Evolutionary conservation across 495 filamentous ascomycete genomes (phyloP).

Genomic region (Penicillium mononematosum): DNA sequence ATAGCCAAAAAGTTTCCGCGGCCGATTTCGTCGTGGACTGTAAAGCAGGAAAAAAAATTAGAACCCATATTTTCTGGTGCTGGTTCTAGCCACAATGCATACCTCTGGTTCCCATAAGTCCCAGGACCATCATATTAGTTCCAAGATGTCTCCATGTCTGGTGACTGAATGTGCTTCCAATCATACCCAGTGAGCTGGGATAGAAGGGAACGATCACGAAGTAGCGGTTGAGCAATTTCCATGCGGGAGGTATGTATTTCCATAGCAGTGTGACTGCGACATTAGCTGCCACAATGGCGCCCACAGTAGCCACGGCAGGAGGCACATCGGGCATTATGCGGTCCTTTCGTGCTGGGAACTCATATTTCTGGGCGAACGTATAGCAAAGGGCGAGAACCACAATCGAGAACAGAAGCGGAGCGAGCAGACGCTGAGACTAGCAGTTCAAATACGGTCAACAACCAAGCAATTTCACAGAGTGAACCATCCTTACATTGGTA

Average conservation of each 20-base stretch:
- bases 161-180: slow-evolving; percentile 80
- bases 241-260: slow-evolving; percentile 63
- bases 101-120: slow-evolving; percentile 57
- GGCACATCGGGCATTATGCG: slow-evolving; percentile 73
- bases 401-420: slow-evolving; percentile 58
- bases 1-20: slow-evolving; percentile 79
- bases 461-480: neutral
- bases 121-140: slow-evolving; percentile 67
- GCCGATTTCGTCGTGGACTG: slow-evolving; percentile 83
- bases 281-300: slow-evolving; percentile 65
- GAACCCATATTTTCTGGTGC: neutral
- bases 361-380: slow-evolving; percentile 60
- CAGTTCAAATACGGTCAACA: slow-evolving; percentile 8
- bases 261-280: slow-evolving; percentile 60
- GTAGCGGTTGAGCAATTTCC: slow-evolving; percentile 73
- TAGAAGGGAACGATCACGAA: slow-evolving; percentile 71
- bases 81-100: slow-evolving; percentile 22
- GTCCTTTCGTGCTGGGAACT: slow-evolving; percentile 53
- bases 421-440: slow-evolving; percentile 60
- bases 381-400: slow-evolving; percentile 50
- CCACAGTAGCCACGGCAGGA: slow-evolving; percentile 74
- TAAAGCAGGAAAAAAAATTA: neutral
- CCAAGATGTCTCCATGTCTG: slow-evolving; percentile 62
- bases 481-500: slow-evolving; percentile 33
- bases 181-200: slow-evolving; percentile 60